A percentile compares a stretch with the other conserved stretches of the same genome.
phyloP scores from a whole-genome alignment of 176 grass and related monocot species.

The Puccinellia tenuiflora region DNA sequence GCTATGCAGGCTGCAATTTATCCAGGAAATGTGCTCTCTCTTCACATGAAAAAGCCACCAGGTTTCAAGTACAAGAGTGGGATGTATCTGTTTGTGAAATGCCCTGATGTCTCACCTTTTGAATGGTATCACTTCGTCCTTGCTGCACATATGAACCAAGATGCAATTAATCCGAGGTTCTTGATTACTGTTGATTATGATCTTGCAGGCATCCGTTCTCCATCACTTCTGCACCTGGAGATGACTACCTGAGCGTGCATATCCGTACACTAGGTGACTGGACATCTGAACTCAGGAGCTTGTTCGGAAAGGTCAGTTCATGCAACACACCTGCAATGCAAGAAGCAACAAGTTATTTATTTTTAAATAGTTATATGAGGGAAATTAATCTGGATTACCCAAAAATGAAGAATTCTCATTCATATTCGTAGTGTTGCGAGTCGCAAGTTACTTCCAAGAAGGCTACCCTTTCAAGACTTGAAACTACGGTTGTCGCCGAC shows the following conservation, averaged over 20 bases:
- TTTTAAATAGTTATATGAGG: not conserved
- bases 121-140: conserved; percentile 63
- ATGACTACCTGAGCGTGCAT: conserved; percentile 88
- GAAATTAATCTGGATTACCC: not conserved
- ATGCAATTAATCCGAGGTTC: not conserved
- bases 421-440: conserved; percentile 53
- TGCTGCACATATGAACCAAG: not conserved
- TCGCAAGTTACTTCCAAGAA: conserved; percentile 91
- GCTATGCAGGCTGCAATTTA: conserved; percentile 82
- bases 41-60: conserved; percentile 88
- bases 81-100: conserved; percentile 99
- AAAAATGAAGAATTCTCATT: conserved; percentile 11
- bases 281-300: conserved; percentile 77
- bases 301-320: conserved; percentile 89
- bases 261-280: conserved; percentile 93
- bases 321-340: not conserved
- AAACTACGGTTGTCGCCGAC: conserved; percentile 93
- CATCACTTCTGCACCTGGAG: conserved; percentile 86
- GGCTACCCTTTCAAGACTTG: conserved; percentile 82
- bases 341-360: not conserved
- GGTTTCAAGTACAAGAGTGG: conserved; percentile 98
- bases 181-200: conserved; percentile 14
- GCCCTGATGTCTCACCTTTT: conserved; percentile 90
- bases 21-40: conserved; percentile 90
- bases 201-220: conserved; percentile 92